Evolutionary conservation across 176 grass and related monocot genomes (phyloP).

Genomic region (Oryza glaberrima): DNA sequence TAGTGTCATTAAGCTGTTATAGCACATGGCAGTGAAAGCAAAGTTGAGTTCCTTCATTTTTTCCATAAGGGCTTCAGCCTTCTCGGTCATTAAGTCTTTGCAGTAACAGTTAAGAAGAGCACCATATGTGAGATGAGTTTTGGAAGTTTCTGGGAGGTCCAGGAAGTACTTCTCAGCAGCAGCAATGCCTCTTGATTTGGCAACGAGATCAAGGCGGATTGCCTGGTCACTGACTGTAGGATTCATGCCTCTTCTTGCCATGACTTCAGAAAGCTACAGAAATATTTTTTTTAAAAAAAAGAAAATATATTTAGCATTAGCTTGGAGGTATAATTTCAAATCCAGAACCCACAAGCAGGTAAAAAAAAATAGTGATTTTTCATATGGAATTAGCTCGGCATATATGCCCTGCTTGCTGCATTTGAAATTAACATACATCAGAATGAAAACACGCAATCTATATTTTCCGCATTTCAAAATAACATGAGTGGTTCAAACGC

Average conservation of each 20-base stretch:
- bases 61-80: slow-evolving; percentile 71
- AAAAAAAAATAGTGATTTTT: neutral
- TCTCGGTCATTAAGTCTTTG: slow-evolving; percentile 70
- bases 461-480: slow-evolving; percentile 1
- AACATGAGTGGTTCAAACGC: neutral
- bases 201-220: slow-evolving; percentile 78
- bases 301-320: neutral
- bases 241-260: slow-evolving; percentile 90
- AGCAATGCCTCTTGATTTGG: slow-evolving; percentile 77
- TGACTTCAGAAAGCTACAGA: slow-evolving; percentile 77
- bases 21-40: slow-evolving; percentile 82
- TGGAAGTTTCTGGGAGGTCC: slow-evolving; percentile 84
- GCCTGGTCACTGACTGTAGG: slow-evolving; percentile 85
- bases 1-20: slow-evolving; percentile 91
- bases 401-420: slow-evolving; percentile 21
- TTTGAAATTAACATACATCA: slow-evolving; percentile 4
- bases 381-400: neutral
- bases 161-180: slow-evolving; percentile 94
- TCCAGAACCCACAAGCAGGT: slow-evolving; percentile 16
- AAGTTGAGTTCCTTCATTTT: slow-evolving; percentile 94
- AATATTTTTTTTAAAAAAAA: slow-evolving; percentile 12
- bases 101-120: slow-evolving; percentile 94
- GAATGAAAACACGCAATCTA: slow-evolving; percentile 20
- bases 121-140: slow-evolving; percentile 91
- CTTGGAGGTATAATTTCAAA: neutral